These are phyloP conservation scores for Candida glucosophila DNA, from an alignment of 1,139 yeast genomes.

Conservation along the genomic window DNA sequence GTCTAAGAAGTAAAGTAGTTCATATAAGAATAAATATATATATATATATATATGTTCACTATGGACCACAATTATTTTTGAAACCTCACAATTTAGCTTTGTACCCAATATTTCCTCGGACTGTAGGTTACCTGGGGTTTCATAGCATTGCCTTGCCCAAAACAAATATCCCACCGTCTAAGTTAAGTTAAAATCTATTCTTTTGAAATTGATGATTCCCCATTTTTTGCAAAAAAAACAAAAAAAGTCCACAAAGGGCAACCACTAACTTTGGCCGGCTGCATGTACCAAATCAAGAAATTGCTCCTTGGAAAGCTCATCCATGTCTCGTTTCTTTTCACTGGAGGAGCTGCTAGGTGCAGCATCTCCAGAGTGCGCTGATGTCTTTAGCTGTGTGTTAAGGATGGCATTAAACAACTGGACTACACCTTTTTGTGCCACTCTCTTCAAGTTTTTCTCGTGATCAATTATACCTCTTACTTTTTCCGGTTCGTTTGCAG, in stretches of 20 bases:
- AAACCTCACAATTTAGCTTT: no score
- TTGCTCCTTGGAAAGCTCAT: constrained; percentile 81
- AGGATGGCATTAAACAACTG: constrained; percentile 84
- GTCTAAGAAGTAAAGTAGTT: no score
- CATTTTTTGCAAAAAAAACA: no score
- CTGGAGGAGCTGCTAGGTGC: constrained; percentile 23
- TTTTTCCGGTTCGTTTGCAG: constrained; percentile 40
- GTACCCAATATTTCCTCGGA: no score
- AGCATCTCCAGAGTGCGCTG: constrained; percentile 30
- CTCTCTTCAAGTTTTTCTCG: constrained; percentile 68
- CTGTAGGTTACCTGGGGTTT: no score
- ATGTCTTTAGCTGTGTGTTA: constrained; percentile 66
- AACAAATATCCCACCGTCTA: no score
- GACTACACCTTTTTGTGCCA: constrained; percentile 92
- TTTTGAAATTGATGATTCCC: no score
- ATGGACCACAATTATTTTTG: no score
- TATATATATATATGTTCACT: no score
- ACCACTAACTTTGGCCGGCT: constrained; percentile 41
- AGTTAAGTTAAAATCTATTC: no score
- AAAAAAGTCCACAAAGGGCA: background rate
- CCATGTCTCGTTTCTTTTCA: constrained; percentile 55
- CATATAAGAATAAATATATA: no score
- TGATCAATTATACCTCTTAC: constrained; percentile 54
- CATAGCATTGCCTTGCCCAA: no score
- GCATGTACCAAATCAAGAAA: constrained; percentile 84